Evolutionary conservation across 345 rosid genomes (phyloP), one percentile per base, ranked within the genome.

Genomic region (Eucalyptus rudis): DNA sequence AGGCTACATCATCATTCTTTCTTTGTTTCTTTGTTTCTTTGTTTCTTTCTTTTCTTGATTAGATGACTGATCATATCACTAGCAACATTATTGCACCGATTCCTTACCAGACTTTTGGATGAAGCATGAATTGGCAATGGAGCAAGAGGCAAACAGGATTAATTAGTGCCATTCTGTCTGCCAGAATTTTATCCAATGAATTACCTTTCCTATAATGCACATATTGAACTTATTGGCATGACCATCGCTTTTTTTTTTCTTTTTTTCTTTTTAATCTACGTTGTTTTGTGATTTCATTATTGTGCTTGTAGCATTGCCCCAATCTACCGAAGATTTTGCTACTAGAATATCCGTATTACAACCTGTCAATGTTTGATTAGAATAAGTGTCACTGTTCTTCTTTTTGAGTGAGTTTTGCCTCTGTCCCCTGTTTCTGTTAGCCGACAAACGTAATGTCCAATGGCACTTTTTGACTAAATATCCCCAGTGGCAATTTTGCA

Each of bases 401-500:
- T 33, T 86, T 86, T 58, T 86, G 25, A 50, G 58, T 86, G 87
- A 43, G 47, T 64, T 86, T 68, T 51, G 66, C 43, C 29, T 31
- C 64, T 10, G 31, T 50, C 64, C 62, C 87, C 66, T 86, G 43
- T 56, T 86, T 49, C 87, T 86, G 8, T 36, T 20, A 71, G 44
- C 83, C 8, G 4, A 71, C 14, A 71, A 71, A 71, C 1, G 45
- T 71, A 36, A 36, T 5, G 45, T 71, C 15, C 47, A 76, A 20
- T 91, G 87, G 86, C 89, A 89, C 91, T 90, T 90, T 94, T 98
- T 94, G 93, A 95, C 96, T 93, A 89, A 93, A 89, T 93, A 95
- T 95, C 93, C 98, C 93, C 97, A 97, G 96, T 93, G 95, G 86
- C 95, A 94, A 90, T 96, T 95, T 95, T 96, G 97, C 99, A 96